These are phyloP conservation scores for Lepidium campestre DNA, from an alignment of 441 rosid species.

Conservation along the genomic window DNA sequence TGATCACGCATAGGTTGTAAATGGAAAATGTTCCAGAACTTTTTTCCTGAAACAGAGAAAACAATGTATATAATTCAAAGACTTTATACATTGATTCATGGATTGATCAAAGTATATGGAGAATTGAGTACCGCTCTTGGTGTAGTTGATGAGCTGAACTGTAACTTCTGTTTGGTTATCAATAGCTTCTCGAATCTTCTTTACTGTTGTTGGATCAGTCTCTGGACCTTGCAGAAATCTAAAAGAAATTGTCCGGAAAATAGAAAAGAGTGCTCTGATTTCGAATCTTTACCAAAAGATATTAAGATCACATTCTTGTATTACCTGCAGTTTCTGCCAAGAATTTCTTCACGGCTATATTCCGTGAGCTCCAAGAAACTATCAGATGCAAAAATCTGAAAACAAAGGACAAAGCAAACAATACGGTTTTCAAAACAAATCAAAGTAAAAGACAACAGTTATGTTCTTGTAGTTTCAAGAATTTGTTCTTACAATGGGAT, in stretches of 20 bases:
- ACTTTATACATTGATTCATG: not conserved
- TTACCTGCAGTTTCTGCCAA: conserved; percentile 97
- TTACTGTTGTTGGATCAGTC: conserved; percentile 90
- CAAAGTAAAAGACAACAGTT: not conserved
- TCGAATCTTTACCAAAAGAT: not conserved
- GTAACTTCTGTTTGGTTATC: conserved; percentile 89
- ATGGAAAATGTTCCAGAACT: conserved; percentile 98
- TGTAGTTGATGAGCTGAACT: conserved; percentile 92
- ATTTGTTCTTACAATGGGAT: conserved; percentile 77
- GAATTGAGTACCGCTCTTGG: conserved; percentile 74
- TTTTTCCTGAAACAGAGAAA: conserved; percentile 57
- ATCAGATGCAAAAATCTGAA: conserved; percentile 96
- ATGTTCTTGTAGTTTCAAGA: not conserved
- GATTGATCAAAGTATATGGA: not conserved
- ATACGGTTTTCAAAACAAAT: not conserved
- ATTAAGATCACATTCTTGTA: not conserved
- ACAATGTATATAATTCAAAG: not conserved
- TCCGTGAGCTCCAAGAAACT: conserved; percentile 98
- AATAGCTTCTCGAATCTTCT: conserved; percentile 82
- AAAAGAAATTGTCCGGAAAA: not conserved
- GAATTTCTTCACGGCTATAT: conserved; percentile 95
- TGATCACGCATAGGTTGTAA: conserved; percentile 99
- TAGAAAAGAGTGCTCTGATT: not conserved
- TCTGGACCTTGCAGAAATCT: conserved; percentile 99
- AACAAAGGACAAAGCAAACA: conserved; percentile 10